phyloP scores from a whole-genome alignment of 192 early-diverging fungal species.

The Piromyces sp. region DNA sequence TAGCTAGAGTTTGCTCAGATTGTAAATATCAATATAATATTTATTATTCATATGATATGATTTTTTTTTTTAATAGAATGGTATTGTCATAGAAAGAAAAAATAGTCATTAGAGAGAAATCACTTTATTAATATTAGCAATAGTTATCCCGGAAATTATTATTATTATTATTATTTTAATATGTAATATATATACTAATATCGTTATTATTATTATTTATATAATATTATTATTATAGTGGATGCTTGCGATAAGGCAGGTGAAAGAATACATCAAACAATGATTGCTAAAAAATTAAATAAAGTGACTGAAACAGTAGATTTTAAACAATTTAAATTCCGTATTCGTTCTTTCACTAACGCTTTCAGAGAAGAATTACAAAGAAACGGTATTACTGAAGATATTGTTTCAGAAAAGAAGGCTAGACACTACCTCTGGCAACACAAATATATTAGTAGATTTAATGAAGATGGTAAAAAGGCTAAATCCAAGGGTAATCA shows the following conservation, averaged over 20 bases:
- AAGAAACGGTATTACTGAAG: conserved; percentile 37
- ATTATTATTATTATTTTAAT: too few species aligned
- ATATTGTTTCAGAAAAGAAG: conserved; percentile 41
- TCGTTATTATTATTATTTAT: too few species aligned
- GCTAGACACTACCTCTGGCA: conserved; percentile 56
- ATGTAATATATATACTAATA: too few species aligned
- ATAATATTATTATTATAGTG: conserved; percentile 15
- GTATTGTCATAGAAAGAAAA: too few species aligned
- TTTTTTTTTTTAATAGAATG: too few species aligned
- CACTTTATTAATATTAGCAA: too few species aligned
- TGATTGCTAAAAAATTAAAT: conserved; percentile 60
- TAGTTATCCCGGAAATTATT: too few species aligned
- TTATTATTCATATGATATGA: too few species aligned
- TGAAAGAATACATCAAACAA: conserved; percentile 55
- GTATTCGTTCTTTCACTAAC: conserved; percentile 66
- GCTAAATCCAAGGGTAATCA: conserved; percentile 62
- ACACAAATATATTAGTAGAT: conserved; percentile 48
- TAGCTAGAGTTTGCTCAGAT: conserved; percentile 48
- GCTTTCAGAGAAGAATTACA: conserved; percentile 51
- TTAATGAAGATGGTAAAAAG: conserved; percentile 66
- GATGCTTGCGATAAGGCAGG: conserved; percentile 43
- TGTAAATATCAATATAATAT: too few species aligned
- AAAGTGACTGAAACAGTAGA: conserved; percentile 36
- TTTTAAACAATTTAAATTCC: conserved; percentile 65
- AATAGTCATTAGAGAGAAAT: too few species aligned